A percentile compares a stretch with the other conserved stretches of the same genome.
These are phyloP conservation scores for Fragilaria crotonensis DNA, from an alignment of 108 stramenopile genomes.

Conservation along the genomic window DNA sequence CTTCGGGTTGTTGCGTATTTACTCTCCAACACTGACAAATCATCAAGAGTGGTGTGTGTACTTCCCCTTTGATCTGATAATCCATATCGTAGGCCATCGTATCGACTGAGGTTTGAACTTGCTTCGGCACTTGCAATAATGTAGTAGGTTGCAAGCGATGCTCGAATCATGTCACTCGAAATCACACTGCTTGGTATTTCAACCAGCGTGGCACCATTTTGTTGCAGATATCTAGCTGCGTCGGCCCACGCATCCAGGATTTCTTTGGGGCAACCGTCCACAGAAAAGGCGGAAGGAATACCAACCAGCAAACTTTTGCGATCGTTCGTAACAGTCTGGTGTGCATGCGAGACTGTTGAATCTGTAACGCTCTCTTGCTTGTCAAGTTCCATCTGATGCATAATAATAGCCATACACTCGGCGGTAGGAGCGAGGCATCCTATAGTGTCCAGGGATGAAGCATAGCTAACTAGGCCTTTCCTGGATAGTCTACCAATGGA, in stretches of 20 bases:
- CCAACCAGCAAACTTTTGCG: constrained; percentile 60
- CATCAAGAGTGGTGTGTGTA: constrained; percentile 7
- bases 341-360: constrained; percentile 35
- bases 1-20: constrained; percentile 62
- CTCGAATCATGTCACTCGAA: constrained; percentile 57
- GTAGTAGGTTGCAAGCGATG: constrained; percentile 88
- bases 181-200: constrained; percentile 38
- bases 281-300: constrained; percentile 72
- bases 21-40: constrained; percentile 46
- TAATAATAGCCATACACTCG: constrained; percentile 48
- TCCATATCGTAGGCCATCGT: constrained; percentile 94
- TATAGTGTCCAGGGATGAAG: constrained; percentile 88
- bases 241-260: constrained; percentile 46
- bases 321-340: constrained; percentile 1
- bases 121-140: constrained; percentile 95
- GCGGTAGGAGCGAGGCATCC: constrained; percentile 70
- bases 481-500: constrained; percentile 87
- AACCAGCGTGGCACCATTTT: constrained; percentile 51
- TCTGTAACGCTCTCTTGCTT: constrained; percentile 23
- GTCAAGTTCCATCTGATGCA: constrained; percentile 19
- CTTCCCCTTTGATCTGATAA: constrained; percentile 8
- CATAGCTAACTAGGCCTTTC: constrained; percentile 93
- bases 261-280: constrained; percentile 55
- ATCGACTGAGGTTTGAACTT: constrained; percentile 91
- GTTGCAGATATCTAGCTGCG: constrained; percentile 38